phyloP scores from a whole-genome alignment of 2,329 filamentous ascomycete species.

The Pyrenophora seminiperda region DNA sequence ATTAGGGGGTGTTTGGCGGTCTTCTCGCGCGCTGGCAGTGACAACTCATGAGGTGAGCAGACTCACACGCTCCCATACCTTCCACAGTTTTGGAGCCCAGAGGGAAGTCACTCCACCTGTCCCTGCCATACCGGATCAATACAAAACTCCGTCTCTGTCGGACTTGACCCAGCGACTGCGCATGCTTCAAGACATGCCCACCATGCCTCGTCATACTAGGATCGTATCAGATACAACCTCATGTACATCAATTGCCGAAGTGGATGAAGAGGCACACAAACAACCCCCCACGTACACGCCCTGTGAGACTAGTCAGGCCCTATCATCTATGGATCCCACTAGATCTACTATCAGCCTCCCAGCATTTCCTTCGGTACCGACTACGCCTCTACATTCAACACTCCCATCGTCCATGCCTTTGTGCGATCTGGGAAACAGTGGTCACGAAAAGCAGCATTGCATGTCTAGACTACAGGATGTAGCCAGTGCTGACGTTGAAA shows the following conservation, averaged over 20 bases:
- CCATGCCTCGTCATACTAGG: background rate
- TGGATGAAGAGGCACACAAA: background rate
- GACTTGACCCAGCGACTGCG: slow-evolving; percentile 6
- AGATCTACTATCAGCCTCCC: slow-evolving; percentile 1
- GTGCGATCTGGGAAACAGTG: background rate
- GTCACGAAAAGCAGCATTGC: too few relatives aligned
- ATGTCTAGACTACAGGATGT: background rate
- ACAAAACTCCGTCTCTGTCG: slow-evolving; percentile 24
- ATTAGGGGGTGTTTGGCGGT: slow-evolving; percentile 26
- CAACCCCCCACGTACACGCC: background rate
- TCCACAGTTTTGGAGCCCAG: slow-evolving; percentile 28
- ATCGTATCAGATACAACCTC: slow-evolving; percentile 5
- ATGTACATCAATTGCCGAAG: slow-evolving; percentile 12
- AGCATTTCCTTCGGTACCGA: background rate
- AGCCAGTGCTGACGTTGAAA: slow-evolving; percentile 28
- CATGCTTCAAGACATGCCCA: background rate
- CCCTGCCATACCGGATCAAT: slow-evolving; percentile 31
- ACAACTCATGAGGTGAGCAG: slow-evolving; percentile 43
- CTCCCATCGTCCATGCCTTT: background rate
- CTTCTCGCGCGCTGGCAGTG: slow-evolving; percentile 25
- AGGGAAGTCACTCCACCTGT: slow-evolving; percentile 29
- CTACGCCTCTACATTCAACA: background rate
- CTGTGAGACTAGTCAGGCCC: background rate
- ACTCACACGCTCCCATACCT: slow-evolving; percentile 38
- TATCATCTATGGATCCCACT: background rate